Evolutionary conservation across 2,329 filamentous ascomycete genomes (phyloP).

Genomic region (Fusarium camptoceras): DNA sequence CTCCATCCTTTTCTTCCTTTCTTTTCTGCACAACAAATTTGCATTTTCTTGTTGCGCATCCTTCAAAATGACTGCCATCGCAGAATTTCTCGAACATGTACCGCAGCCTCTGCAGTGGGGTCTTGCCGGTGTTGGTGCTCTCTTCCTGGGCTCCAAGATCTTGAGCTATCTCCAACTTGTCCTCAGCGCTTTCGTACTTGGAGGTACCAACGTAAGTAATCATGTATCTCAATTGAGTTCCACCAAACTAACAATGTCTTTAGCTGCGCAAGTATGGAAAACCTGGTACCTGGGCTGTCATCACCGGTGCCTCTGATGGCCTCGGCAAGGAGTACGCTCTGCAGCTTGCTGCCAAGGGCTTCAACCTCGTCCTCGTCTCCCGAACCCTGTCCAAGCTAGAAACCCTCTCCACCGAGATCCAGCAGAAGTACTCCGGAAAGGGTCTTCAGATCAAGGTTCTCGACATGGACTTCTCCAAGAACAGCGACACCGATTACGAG

Average conservation of each 20-base stretch:
- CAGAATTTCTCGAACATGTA: conserved; percentile 49
- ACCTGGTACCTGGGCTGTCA: conserved; percentile 91
- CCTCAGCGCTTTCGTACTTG: conserved; percentile 75
- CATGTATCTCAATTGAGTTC: not conserved
- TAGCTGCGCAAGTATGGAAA: conserved; percentile 91
- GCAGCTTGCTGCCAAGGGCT: conserved; percentile 90
- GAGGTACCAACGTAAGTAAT: conserved; percentile 68
- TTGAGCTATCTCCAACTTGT: conserved; percentile 71
- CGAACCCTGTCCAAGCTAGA: conserved; percentile 94
- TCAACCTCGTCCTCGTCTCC: conserved; percentile 94
- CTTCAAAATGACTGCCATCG: conserved; percentile 47
- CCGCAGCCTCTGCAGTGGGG: conserved; percentile 59
- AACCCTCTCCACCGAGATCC: conserved; percentile 79
- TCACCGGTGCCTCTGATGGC: conserved; percentile 96
- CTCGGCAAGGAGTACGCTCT: conserved; percentile 96
- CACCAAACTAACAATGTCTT: not conserved
- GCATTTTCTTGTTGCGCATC: not conserved
- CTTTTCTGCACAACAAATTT: not conserved
- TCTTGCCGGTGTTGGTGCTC: conserved; percentile 67
- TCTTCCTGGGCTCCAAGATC: conserved; percentile 68
- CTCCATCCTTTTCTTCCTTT: not conserved
- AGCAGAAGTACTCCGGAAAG: conserved; percentile 71
- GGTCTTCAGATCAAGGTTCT: conserved; percentile 78
- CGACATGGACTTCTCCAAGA: conserved; percentile 90
- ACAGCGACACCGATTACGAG: conserved; percentile 83